phyloP scores from a whole-genome alignment of 1,139 yeast species.

The Candida sp. region DNA sequence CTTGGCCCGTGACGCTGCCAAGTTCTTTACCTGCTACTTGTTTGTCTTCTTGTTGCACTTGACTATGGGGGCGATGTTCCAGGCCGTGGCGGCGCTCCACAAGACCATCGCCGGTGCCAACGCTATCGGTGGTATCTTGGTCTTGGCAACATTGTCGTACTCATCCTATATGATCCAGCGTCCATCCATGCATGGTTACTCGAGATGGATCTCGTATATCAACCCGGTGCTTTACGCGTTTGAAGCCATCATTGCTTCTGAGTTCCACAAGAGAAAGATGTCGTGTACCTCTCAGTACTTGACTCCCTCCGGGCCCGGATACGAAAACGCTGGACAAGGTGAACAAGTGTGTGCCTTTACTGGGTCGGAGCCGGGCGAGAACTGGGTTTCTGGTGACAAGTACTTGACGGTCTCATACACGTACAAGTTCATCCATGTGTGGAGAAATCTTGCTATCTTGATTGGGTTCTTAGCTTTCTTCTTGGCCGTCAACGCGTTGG shows the following conservation, averaged over 20 bases:
- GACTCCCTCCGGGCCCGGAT: slow-evolving; percentile 60
- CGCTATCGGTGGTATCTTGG: slow-evolving; percentile 52
- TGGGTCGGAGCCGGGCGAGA: slow-evolving; percentile 51
- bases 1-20: slow-evolving; percentile 54
- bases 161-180: slow-evolving; percentile 61
- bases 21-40: slow-evolving; percentile 54
- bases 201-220: slow-evolving; percentile 63
- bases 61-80: slow-evolving; percentile 48
- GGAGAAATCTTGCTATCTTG: slow-evolving; percentile 71
- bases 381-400: slow-evolving; percentile 50
- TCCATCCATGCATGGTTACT: slow-evolving; percentile 68
- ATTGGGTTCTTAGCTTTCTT: slow-evolving; percentile 60
- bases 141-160: slow-evolving; percentile 53
- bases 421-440: slow-evolving; percentile 51
- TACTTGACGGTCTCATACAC: slow-evolving; percentile 47
- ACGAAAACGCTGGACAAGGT: slow-evolving; percentile 35
- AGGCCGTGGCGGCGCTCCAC: slow-evolving; percentile 52
- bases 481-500: slow-evolving; percentile 44
- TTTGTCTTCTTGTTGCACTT: slow-evolving; percentile 37
- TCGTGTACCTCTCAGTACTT: slow-evolving; percentile 43
- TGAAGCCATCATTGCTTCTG: slow-evolving; percentile 57
- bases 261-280: slow-evolving; percentile 61
- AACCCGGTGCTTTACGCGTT: slow-evolving; percentile 62
- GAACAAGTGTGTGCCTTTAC: slow-evolving; percentile 55
- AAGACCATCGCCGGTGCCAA: slow-evolving; percentile 53